phyloP scores from a whole-genome alignment of 2,329 filamentous ascomycete genomes.

The Neurospora crassa region DNA sequence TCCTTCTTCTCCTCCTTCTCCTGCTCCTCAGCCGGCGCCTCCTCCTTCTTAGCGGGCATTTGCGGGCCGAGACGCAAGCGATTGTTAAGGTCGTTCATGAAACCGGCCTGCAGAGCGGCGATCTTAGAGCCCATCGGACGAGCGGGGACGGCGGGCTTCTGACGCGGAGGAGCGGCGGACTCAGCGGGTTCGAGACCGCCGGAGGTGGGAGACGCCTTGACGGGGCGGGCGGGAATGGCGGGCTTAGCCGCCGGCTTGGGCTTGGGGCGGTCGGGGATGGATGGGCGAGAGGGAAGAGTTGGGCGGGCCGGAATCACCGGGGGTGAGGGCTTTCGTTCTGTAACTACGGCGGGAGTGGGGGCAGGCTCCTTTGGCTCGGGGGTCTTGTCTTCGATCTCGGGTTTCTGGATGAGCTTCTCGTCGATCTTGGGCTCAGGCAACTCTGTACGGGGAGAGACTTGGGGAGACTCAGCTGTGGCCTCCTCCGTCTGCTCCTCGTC shows the following conservation, averaged over 20 bases:
- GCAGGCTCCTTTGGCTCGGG: neutral
- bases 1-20: conserved; percentile 57
- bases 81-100: conserved; percentile 88
- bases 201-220: conserved; percentile 40
- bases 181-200: conserved; percentile 25
- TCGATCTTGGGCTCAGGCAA: conserved; percentile 38
- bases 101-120: conserved; percentile 79
- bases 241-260: conserved; percentile 45
- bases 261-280: conserved; percentile 45
- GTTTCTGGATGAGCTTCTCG: conserved; percentile 28
- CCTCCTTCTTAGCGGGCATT: conserved; percentile 63
- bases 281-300: neutral
- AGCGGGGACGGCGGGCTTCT: conserved; percentile 76
- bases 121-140: conserved; percentile 79
- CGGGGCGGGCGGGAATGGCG: conserved; percentile 50
- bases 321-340: neutral
- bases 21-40: conserved; percentile 40
- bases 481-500: conserved; percentile 35
- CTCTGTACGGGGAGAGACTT: conserved; percentile 36
- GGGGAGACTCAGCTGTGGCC: conserved; percentile 32
- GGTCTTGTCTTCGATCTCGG: conserved; percentile 13
- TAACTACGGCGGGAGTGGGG: neutral
- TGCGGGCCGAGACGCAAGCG: conserved; percentile 81
- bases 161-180: conserved; percentile 39
- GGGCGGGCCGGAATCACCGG: neutral